These are phyloP conservation scores for Rhodotorula kratochvilovae DNA, from an alignment of 768 basidiomycete genomes.

Conservation along the genomic window DNA sequence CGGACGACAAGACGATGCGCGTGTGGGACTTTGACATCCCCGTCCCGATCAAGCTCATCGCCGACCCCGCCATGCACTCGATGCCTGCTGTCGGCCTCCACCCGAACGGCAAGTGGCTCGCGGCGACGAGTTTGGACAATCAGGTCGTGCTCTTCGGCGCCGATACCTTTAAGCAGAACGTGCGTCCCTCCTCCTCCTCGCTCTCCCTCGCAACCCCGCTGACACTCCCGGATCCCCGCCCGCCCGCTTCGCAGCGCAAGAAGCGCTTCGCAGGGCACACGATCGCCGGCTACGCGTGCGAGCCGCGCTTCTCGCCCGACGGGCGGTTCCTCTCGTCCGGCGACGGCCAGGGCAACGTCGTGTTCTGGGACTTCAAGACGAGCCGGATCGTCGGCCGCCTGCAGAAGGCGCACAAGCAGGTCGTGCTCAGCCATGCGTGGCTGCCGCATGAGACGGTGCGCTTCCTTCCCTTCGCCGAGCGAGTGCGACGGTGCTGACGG, in stretches of 20 bases:
- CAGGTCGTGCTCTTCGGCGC: conserved; percentile 96
- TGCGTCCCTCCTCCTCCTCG: neutral
- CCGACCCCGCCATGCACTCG: conserved; percentile 98
- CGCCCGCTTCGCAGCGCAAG: conserved; percentile 67
- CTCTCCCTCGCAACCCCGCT: neutral
- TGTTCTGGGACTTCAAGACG: conserved; percentile 99
- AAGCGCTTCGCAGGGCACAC: conserved; percentile 97
- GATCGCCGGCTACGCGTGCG: conserved; percentile 93
- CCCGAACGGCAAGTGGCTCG: conserved; percentile 94
- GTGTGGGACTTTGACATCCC: conserved; percentile 97
- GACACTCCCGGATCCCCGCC: neutral
- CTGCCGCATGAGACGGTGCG: conserved; percentile 92
- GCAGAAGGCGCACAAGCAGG: conserved; percentile 89
- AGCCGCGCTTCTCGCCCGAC: conserved; percentile 95
- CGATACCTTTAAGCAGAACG: conserved; percentile 94
- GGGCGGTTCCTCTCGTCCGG: conserved; percentile 98
- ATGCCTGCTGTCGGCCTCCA: conserved; percentile 98
- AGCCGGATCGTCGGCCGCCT: conserved; percentile 60
- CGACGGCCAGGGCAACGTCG: conserved; percentile 87
- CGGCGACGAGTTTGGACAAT: conserved; percentile 95
- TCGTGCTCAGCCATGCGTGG: conserved; percentile 98
- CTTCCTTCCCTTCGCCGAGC: conserved; percentile 31
- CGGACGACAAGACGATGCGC: conserved; percentile 97
- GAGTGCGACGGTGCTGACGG: neutral
- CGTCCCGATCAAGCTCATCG: conserved; percentile 98